A percentile compares a stretch with the other conserved stretches of the same genome.
Conservation (phyloP, 2,329 filamentous ascomycete genomes). For the Colletotrichum australisinense region DNA sequence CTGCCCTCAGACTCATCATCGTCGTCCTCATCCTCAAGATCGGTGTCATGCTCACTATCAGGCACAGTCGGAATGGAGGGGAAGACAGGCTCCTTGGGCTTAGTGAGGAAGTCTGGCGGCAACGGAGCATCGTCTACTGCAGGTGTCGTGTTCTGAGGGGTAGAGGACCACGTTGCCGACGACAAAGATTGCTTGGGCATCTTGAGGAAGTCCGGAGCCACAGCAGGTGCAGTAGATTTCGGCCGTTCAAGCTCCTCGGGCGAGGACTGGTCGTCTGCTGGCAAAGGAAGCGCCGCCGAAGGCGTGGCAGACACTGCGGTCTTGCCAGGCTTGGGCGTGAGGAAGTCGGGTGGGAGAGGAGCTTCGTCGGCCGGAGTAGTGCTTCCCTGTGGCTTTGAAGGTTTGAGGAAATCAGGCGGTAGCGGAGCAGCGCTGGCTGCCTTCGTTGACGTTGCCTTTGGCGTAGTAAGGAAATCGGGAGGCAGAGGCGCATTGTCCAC, state of each 20-base stretch:
- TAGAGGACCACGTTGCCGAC: conserved; percentile 31
- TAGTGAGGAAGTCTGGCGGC: conserved; percentile 50
- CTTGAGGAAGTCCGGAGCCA: conserved; percentile 29
- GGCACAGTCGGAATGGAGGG: conserved; percentile 30
- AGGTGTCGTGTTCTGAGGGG: conserved; percentile 19
- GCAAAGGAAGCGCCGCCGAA: conserved; percentile 17
- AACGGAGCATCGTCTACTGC: conserved; percentile 51
- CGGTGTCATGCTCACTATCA: conserved; percentile 37
- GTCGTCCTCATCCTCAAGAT: conserved; percentile 57
- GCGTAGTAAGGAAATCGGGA: conserved; percentile 46
- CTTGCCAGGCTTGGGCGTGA: conserved; percentile 46
- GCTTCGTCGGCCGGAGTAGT: conserved; percentile 43
- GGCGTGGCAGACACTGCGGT: conserved; percentile 25
- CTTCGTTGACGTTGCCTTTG: conserved; percentile 38
- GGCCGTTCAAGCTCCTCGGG: conserved; percentile 25
- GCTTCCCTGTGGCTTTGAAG: conserved; percentile 37
- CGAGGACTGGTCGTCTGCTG: conserved; percentile 1
- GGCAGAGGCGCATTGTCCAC: conserved; percentile 45
- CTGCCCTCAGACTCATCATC: conserved; percentile 67
- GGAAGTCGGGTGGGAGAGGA: conserved; percentile 21
- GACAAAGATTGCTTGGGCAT: conserved; percentile 34
- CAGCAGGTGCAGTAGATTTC: conserved; percentile 38
- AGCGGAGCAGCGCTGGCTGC: conserved; percentile 43
- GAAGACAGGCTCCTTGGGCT: conserved; percentile 41
- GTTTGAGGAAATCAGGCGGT: conserved; percentile 45